phyloP scores from a whole-genome alignment of 2,329 filamentous ascomycete species.

The Pseudocercospora eumusae region DNA sequence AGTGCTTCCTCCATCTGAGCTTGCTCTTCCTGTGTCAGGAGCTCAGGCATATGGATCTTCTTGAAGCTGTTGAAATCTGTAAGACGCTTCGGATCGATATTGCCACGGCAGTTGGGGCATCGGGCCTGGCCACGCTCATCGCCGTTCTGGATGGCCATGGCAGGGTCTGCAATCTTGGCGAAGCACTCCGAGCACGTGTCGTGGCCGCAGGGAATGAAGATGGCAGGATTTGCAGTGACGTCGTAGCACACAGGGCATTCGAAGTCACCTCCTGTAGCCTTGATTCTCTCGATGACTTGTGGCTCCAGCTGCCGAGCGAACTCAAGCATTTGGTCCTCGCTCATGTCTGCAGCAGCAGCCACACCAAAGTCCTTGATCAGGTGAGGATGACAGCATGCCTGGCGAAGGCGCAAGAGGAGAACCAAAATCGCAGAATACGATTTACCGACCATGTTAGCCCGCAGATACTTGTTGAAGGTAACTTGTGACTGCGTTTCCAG shows the following conservation, averaged over 20 bases:
- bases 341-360: slow-evolving; percentile 50
- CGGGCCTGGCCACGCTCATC: slow-evolving; percentile 59
- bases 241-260: slow-evolving; percentile 86
- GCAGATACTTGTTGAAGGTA: slow-evolving; percentile 75
- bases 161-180: slow-evolving; percentile 65
- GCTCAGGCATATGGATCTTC: slow-evolving; percentile 66
- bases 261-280: slow-evolving; percentile 58
- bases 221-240: slow-evolving; percentile 69
- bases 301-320: slow-evolving; percentile 63
- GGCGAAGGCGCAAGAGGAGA: slow-evolving; percentile 74
- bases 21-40: slow-evolving; percentile 41
- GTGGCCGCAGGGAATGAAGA: slow-evolving; percentile 83
- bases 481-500: slow-evolving; percentile 68
- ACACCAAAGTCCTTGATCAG: slow-evolving; percentile 67
- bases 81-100: slow-evolving; percentile 66
- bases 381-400: slow-evolving; percentile 77
- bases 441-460: slow-evolving; percentile 65
- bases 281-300: slow-evolving; percentile 68
- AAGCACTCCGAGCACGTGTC: slow-evolving; percentile 77
- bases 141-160: slow-evolving; percentile 59
- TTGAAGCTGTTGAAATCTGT: slow-evolving; percentile 75
- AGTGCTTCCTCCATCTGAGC: slow-evolving; percentile 39
- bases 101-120: slow-evolving; percentile 75
- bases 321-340: slow-evolving; percentile 58
- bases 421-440: slow-evolving; percentile 81